phyloP scores from a whole-genome alignment of 2,329 filamentous ascomycete genomes.

The Hymenoscyphus repandus region DNA sequence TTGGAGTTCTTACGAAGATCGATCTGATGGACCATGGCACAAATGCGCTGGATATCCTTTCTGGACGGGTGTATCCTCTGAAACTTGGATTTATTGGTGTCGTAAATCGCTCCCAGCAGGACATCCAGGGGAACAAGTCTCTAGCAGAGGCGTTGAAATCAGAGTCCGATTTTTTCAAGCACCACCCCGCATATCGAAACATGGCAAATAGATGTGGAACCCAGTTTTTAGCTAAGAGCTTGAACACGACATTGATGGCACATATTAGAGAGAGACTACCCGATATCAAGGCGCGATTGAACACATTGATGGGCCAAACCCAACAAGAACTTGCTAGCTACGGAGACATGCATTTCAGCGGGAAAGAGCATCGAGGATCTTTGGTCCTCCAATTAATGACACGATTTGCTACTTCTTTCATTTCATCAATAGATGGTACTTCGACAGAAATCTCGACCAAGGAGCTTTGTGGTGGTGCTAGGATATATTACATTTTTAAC shows the following conservation, averaged over 20 bases:
- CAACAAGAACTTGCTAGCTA: constrained; percentile 98
- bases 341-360: constrained; percentile 94
- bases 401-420: constrained; percentile 94
- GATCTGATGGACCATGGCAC: constrained; percentile 99
- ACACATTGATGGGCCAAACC: constrained; percentile 99
- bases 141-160: constrained; percentile 85
- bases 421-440: constrained; percentile 96
- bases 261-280: constrained; percentile 94
- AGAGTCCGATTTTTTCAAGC: constrained; percentile 92
- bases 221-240: constrained; percentile 85
- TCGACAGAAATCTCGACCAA: constrained; percentile 98
- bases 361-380: constrained; percentile 92
- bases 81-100: constrained; percentile 98
- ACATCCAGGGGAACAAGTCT: constrained; percentile 94
- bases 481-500: constrained; percentile 33
- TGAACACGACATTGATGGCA: constrained; percentile 91
- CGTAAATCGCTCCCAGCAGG: constrained; percentile 95
- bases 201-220: constrained; percentile 93
- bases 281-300: constrained; percentile 95
- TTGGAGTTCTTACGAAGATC: constrained; percentile 93
- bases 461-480: constrained; percentile 39
- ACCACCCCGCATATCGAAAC: constrained; percentile 94
- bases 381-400: constrained; percentile 97
- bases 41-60: constrained; percentile 96
- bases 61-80: constrained; percentile 89